Percentiles rank a stretch among this genome's conserved stretches.
phyloP scores from a whole-genome alignment of 1,284 basidiomycete species.

The Pyrrhoderma noxium region DNA sequence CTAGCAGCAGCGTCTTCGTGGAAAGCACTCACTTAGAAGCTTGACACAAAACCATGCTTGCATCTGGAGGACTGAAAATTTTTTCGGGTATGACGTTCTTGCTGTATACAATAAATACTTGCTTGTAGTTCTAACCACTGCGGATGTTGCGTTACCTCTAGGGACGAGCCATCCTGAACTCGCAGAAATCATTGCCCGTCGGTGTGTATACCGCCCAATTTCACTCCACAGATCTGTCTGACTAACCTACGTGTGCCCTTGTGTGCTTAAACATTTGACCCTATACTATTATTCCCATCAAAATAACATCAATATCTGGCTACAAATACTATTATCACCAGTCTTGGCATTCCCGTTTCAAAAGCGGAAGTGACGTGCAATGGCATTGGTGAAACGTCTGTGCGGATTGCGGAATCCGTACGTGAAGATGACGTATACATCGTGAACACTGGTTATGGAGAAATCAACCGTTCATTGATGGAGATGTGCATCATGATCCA shows the following conservation, averaged over 20 bases:
- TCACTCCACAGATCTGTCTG: too few species aligned
- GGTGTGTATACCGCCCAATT: slow-evolving; percentile 42
- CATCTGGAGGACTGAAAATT: slow-evolving; percentile 83
- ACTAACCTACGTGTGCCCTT: not conserved
- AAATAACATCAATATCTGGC: too few species aligned
- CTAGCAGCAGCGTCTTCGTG: too few species aligned
- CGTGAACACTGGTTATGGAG: slow-evolving; percentile 88
- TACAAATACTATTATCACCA: slow-evolving; percentile 29
- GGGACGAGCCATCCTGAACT: slow-evolving; percentile 95
- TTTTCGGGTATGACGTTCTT: slow-evolving; percentile 66
- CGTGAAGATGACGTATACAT: slow-evolving; percentile 99
- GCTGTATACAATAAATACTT: too few species aligned
- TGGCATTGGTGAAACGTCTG: slow-evolving; percentile 87
- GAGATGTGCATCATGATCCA: slow-evolving; percentile 99
- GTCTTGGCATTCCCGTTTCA: slow-evolving; percentile 79
- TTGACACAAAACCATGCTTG: slow-evolving; percentile 61
- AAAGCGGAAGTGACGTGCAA: slow-evolving; percentile 83
- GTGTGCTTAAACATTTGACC: not conserved
- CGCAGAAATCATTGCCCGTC: slow-evolving; percentile 88
- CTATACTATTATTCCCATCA: not conserved
- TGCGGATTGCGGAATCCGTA: slow-evolving; percentile 92
- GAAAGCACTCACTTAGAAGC: too few species aligned
- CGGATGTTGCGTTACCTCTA: too few species aligned
- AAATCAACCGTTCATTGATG: slow-evolving; percentile 87
- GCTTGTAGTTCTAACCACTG: too few species aligned